Conservation (phyloP, 2,329 filamentous ascomycete genomes). For the Colletotrichum cuscutae region DNA sequence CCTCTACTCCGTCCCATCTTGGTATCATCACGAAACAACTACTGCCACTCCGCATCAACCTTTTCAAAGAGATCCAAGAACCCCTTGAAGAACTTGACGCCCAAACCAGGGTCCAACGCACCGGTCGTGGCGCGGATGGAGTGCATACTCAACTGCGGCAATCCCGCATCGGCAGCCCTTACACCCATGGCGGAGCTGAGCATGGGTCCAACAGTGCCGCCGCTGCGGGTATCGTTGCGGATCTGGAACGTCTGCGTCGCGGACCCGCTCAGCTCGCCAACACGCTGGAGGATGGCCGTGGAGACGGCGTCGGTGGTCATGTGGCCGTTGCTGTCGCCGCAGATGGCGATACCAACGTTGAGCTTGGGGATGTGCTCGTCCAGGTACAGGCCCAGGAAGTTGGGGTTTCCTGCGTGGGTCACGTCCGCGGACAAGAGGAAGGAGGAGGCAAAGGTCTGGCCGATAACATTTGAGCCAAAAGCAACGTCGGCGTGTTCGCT, state of each 20-base stretch:
- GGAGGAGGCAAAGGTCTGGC: constrained; percentile 88
- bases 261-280: constrained; percentile 78
- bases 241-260: constrained; percentile 93
- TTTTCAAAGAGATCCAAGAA: constrained; percentile 89
- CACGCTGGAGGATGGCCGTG: constrained; percentile 80
- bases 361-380: constrained; percentile 86
- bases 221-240: constrained; percentile 87
- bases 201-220: constrained; percentile 96
- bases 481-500: constrained; percentile 58
- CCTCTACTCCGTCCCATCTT: not conserved
- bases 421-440: constrained; percentile 96
- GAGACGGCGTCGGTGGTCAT: constrained; percentile 95
- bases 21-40: not conserved
- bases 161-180: constrained; percentile 85
- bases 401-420: constrained; percentile 93
- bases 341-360: constrained; percentile 86
- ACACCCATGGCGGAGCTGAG: constrained; percentile 84
- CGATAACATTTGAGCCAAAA: constrained; percentile 72
- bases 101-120: constrained; percentile 84
- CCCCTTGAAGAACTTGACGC: constrained; percentile 87
- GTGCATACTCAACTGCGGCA: constrained; percentile 95
- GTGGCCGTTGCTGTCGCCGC: constrained; percentile 88
- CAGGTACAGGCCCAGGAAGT: constrained; percentile 87
- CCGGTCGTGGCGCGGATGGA: constrained; percentile 90
- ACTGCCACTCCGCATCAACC: constrained; percentile 82